Evolutionary conservation across 305 asterid genomes (phyloP), one percentile per base, ranked within the genome.

Genomic region (Fraxinus latifolia): DNA sequence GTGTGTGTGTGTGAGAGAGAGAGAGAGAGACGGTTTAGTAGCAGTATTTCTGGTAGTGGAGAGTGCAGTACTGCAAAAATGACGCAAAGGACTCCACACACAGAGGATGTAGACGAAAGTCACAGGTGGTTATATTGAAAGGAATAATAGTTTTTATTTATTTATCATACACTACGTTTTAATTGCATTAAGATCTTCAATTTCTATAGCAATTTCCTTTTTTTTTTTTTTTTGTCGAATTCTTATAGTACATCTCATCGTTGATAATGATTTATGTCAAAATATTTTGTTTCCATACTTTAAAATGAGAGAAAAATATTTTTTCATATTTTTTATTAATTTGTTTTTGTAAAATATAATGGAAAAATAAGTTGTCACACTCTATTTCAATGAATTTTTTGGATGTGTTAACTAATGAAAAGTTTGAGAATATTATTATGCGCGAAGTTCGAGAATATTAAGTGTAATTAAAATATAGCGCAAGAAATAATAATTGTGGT

Each of bases 41-140:
- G 76, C 76, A 70, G 76, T 31, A 32, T 31, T 29, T 70, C 11
- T 70, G 76, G 76, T 15, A 70, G 21, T 29, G 74, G 74, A 68
- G 37, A 68, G 34, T 68, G 39, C 9, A 68, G 39, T 70, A 67
- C 23, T 29, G 76, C 76, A 31, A 70, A 70, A 70, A 70, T 70
- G 76, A 14, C 76, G 76, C 76, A 31, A 29, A 70, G 75, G 25
- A 68, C 42, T 68, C 75, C 75, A 25, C 75, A 4, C 75, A 23
- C 75, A 5, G n/a, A 53, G 60, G 60, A 50, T n/a, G 62, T 53
- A 15, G 21, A 53, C 62, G 62, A 4, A 15, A 47, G 60, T 47
- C 21, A 5, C 60, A n/a, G 60, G 19, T 47, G 60, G 60, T 47
- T 14, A 47, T 47, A 47, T 14, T 3, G 55, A 12, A 12, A 44